phyloP scores from a whole-genome alignment of 345 rosid genomes.

The Eucalyptus tenuipes region DNA sequence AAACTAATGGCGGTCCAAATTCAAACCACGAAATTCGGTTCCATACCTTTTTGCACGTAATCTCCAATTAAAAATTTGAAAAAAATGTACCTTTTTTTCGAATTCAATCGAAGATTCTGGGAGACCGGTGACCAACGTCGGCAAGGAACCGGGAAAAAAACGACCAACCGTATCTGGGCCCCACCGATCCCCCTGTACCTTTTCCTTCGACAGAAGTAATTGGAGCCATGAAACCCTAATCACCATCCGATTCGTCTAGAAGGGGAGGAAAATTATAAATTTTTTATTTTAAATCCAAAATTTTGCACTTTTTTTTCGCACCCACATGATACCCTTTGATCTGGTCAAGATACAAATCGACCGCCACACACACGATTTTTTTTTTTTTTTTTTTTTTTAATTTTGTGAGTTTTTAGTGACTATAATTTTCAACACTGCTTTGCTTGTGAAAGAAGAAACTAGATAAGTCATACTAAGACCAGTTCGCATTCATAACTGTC shows the following conservation, averaged over 20 bases:
- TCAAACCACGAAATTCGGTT: background rate
- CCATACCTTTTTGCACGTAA: background rate
- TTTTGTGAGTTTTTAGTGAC: background rate
- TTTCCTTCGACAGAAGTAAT: background rate
- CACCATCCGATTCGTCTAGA: background rate
- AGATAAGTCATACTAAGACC: background rate
- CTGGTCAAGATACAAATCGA: background rate
- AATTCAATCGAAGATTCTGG: background rate
- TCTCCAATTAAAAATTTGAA: background rate
- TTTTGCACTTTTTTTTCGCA: background rate
- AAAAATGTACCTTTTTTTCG: background rate
- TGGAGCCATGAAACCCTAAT: background rate
- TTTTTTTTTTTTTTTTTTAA: too few species aligned
- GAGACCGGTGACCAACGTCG: background rate
- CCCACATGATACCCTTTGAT: background rate
- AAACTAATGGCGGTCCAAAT: background rate
- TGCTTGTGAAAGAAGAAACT: background rate
- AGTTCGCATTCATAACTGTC: background rate
- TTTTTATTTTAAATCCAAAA: background rate
- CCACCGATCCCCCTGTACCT: background rate
- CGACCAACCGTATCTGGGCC: background rate
- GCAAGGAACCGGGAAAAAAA: background rate
- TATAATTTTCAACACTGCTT: fast-evolving
- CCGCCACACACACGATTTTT: background rate
- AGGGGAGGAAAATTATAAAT: background rate